phyloP scores from a whole-genome alignment of 2,329 filamentous ascomycete genomes.

The Exserohilum rostratum region DNA sequence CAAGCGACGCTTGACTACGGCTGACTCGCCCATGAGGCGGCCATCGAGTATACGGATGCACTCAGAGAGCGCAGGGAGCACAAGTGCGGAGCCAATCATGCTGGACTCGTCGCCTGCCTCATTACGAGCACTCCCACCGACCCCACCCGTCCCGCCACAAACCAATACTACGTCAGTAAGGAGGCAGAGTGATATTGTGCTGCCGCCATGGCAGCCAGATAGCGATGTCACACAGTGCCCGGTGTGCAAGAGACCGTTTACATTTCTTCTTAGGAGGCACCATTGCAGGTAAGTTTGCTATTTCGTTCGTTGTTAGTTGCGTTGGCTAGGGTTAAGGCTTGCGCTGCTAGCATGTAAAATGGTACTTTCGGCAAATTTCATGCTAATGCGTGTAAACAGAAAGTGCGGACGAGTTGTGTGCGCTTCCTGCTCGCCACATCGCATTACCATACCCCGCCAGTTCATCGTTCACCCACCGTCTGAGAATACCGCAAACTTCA shows the following conservation, averaged over 20 bases:
- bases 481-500: constrained; percentile 33
- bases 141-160: constrained; percentile 18
- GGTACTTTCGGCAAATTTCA: neutral
- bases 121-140: constrained; percentile 14
- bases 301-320: neutral
- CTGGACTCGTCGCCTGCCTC: constrained; percentile 28
- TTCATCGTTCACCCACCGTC: constrained; percentile 79
- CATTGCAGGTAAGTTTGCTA: constrained; percentile 73
- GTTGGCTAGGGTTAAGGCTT: neutral
- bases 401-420: constrained; percentile 96
- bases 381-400: constrained; percentile 48
- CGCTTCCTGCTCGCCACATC: constrained; percentile 85
- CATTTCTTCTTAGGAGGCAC: constrained; percentile 86
- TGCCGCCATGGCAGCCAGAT: constrained; percentile 90
- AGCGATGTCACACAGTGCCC: constrained; percentile 80
- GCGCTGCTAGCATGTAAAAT: neutral
- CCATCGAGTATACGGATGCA: constrained; percentile 36
- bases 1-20: constrained; percentile 45
- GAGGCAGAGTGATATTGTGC: constrained; percentile 55
- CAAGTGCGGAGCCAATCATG: constrained; percentile 31
- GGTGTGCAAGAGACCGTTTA: constrained; percentile 81
- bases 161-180: constrained; percentile 17
- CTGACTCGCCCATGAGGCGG: constrained; percentile 40
- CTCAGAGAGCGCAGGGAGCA: constrained; percentile 18
- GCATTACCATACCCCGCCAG: constrained; percentile 91